Conservation (phyloP, 2,329 filamentous ascomycete species). For the Cytospora chrysosperma region DNA sequence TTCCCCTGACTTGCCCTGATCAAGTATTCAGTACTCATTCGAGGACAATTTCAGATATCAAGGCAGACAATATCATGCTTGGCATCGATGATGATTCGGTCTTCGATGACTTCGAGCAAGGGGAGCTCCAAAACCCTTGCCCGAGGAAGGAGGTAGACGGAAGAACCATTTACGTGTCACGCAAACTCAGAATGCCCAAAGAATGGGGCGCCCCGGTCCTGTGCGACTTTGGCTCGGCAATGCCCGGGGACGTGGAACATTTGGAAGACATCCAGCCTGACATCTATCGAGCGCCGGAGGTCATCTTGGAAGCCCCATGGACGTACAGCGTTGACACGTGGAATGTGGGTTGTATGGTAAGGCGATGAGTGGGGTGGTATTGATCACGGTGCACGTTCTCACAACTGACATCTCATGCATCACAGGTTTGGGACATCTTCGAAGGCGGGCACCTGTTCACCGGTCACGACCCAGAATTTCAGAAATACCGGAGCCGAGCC, state of each 20-base stretch:
- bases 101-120: neutral
- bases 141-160: conserved; percentile 43
- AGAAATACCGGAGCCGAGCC: conserved; percentile 2
- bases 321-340: conserved; percentile 50
- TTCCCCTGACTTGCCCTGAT: neutral
- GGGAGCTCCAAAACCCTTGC: conserved; percentile 38
- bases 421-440: neutral
- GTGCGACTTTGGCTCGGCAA: conserved; percentile 51
- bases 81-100: neutral
- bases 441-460: conserved; percentile 1
- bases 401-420: neutral
- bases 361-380: too few relatives aligned
- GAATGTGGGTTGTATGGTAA: conserved; percentile 51
- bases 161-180: conserved; percentile 44
- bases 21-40: too few relatives aligned
- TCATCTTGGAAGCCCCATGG: conserved; percentile 47
- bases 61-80: conserved; percentile 47
- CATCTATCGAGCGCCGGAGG: conserved; percentile 44
- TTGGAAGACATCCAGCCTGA: conserved; percentile 39
- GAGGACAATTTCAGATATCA: conserved; percentile 32
- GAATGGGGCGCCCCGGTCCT: conserved; percentile 37
- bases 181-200: conserved; percentile 34
- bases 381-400: neutral
- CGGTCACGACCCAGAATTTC: neutral
- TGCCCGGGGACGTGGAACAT: conserved; percentile 36